Conservation (phyloP, 2,329 filamentous ascomycete species). For the Paecilomyces variotii region DNA sequence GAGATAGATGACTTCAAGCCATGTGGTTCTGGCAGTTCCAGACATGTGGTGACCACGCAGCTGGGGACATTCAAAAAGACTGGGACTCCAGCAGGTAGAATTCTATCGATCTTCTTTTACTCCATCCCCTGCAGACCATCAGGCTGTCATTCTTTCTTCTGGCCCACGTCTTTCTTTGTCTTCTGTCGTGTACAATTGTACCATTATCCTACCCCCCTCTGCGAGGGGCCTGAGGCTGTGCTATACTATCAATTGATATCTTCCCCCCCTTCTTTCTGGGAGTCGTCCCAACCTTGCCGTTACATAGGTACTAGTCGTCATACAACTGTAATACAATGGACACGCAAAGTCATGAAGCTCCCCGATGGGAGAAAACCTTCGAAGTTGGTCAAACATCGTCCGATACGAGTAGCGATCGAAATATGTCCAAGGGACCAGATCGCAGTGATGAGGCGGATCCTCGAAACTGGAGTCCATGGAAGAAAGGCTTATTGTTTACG, state of each 20-base stretch:
- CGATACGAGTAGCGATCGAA: constrained; percentile 10
- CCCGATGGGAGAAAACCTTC: background rate
- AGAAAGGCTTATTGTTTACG: constrained; percentile 24
- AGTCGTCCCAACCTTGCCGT: background rate
- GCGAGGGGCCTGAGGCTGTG: background rate
- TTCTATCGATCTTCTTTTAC: background rate
- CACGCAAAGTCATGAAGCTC: background rate
- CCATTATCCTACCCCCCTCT: background rate
- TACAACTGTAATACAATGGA: background rate
- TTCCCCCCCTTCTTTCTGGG: background rate
- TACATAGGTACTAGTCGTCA: background rate
- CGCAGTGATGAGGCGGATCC: constrained; percentile 16
- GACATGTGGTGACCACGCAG: background rate
- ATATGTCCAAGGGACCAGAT: constrained; percentile 10
- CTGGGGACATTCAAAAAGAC: background rate
- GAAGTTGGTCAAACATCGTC: background rate
- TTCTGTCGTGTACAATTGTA: background rate
- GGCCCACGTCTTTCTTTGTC: background rate
- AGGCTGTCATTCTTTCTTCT: background rate
- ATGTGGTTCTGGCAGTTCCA: background rate
- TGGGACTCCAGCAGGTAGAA: background rate
- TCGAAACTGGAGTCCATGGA: constrained; percentile 19
- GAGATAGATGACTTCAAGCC: constrained; percentile 1
- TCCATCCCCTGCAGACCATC: background rate
- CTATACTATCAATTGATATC: background rate